Base-by-base conservation (phyloP, 2,329 filamentous ascomycete species). In the Alternaria tenuissima region DNA sequence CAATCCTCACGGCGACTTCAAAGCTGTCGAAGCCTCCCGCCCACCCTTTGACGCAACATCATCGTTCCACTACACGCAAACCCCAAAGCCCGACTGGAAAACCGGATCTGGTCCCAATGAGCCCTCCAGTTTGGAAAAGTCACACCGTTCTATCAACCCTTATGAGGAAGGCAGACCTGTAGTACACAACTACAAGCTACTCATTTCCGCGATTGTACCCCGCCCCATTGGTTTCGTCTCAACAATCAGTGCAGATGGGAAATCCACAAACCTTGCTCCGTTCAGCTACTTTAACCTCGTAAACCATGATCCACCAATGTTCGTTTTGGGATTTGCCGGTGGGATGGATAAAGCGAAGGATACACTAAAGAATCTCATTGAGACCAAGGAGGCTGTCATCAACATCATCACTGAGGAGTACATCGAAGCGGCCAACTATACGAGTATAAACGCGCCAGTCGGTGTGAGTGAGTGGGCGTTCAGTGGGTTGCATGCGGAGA, bases 371-470 rank as follows among this genome's bases (percentile, higher is more conserved):
- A 96, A 96, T 76, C 81, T 97, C 57, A 72, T 85, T 8, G 90
- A 90, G 38, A 88, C 86, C 0, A 81, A 85, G 46, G 92, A 97
- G 81, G 94, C 91, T 32, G 68, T 70, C 2, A 89, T 97, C 81
- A 97, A 95, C 81, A 91, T 97, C 73, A 91, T 97, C 73, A 88
- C 86, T 8, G 93, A 97, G 81, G 86, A 89, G 74, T 96, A 89
- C 74, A 74, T 95, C 72, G 94, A 97, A 82, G 94, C 94, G 0
- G 94, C 93, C 48, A 97, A 97, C 78, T 84, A 88, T n/a, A 87
- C 90, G 3, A 85, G 85, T 48, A 87, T 96, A 70, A 92, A 97
- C 77, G 87, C 92, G 0, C 94, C 94, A 0, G 88, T 88, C 63
- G 92, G 90, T 1, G 81, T 87, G 1, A 91, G 87, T 1, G 94